These are phyloP conservation scores for Anthoceros angustus DNA, from an alignment of 225 moss, liverwort and hornwort genomes.

Conservation along the genomic window DNA sequence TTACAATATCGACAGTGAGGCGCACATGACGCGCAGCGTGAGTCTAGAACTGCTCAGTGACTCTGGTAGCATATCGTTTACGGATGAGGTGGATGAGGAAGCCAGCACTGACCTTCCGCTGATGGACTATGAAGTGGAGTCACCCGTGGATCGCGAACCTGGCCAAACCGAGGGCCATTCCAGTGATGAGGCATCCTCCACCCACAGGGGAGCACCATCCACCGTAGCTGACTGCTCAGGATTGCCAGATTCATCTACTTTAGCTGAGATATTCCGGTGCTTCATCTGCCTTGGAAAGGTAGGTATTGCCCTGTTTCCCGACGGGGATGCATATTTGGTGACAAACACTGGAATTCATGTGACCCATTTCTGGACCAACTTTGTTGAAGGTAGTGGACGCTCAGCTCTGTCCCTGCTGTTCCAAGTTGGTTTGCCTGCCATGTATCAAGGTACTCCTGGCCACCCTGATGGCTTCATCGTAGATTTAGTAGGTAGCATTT, in stretches of 20 bases:
- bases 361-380: not conserved
- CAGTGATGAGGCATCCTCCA: slow-evolving; percentile 18
- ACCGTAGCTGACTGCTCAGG: slow-evolving; percentile 11
- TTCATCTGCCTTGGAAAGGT: slow-evolving; percentile 58
- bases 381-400: slow-evolving; percentile 42
- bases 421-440: slow-evolving; percentile 52
- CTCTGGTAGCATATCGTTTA: slow-evolving; percentile 1
- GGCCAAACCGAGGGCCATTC: not conserved
- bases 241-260: slow-evolving; percentile 24
- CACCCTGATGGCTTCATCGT: not conserved
- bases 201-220: slow-evolving; percentile 24
- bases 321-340: not conserved
- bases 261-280: slow-evolving; percentile 53
- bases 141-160: not conserved
- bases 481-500: not conserved
- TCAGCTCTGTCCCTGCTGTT: slow-evolving; percentile 51
- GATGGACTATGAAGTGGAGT: not conserved
- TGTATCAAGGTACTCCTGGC: slow-evolving; percentile 46
- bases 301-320: not conserved
- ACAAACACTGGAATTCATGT: not conserved
- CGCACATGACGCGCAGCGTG: not conserved
- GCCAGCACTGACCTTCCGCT: not conserved
- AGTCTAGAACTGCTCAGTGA: not conserved
- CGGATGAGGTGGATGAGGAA: not conserved
- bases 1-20: not conserved